Conservation (phyloP, 257 asterid species). For the Przewalskia tangutica region DNA sequence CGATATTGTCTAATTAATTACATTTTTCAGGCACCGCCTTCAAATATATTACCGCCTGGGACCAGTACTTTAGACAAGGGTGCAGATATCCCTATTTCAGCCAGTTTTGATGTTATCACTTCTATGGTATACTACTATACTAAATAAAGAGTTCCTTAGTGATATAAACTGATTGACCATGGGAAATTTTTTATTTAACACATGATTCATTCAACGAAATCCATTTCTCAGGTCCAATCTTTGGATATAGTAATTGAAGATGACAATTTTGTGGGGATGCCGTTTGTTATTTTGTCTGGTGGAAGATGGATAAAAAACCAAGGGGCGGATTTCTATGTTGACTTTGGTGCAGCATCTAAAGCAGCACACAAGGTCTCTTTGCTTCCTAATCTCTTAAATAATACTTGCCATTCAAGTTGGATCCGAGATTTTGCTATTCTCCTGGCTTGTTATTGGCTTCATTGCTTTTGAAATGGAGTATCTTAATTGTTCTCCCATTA, state of each 20-base stretch:
- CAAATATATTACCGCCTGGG: slow-evolving; percentile 54
- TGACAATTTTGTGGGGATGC: slow-evolving; percentile 74
- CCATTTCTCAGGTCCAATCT: slow-evolving; percentile 62
- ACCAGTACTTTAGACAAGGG: slow-evolving; percentile 52
- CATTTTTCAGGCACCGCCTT: slow-evolving; percentile 55
- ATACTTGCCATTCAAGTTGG: neutral
- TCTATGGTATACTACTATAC: slow-evolving; percentile 47
- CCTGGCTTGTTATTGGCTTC: neutral
- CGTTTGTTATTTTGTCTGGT: slow-evolving; percentile 80
- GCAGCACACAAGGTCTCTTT: slow-evolving; percentile 19
- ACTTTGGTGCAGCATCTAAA: slow-evolving; percentile 32
- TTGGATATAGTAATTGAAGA: slow-evolving; percentile 67
- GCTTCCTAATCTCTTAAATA: slow-evolving; percentile 8
- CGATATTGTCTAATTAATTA: neutral
- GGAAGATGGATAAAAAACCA: slow-evolving; percentile 76
- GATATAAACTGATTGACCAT: neutral
- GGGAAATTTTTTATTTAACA: neutral
- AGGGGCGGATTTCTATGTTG: slow-evolving; percentile 78
- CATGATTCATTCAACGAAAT: neutral
- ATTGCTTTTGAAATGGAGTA: neutral
- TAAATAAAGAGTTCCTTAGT: slow-evolving; percentile 2
- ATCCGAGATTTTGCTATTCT: neutral
- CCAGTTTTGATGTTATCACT: slow-evolving; percentile 29
- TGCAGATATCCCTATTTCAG: slow-evolving; percentile 51
- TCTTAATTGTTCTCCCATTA: neutral